Conservation (phyloP, 1,139 yeast species). For the Kurtzmaniella quercitrusa region DNA sequence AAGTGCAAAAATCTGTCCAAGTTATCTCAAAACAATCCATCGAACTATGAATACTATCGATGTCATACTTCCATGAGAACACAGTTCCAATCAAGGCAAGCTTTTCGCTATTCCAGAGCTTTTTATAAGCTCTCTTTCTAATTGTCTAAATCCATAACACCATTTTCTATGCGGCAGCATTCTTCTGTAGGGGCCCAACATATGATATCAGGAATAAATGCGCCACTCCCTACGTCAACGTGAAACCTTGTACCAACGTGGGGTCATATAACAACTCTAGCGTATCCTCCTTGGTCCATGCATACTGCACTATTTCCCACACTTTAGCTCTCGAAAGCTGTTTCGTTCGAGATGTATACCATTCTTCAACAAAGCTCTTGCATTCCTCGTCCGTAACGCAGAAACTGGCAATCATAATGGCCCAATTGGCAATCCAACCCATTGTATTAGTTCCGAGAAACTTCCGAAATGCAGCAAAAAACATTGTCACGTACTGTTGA, state of each 20-base stretch:
- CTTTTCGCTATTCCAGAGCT: too few relatives aligned
- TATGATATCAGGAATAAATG: too few relatives aligned
- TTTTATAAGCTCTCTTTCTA: too few relatives aligned
- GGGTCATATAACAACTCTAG: background rate
- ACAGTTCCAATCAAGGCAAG: too few relatives aligned
- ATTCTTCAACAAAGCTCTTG: background rate
- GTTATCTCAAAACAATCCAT: too few relatives aligned
- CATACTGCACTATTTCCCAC: background rate
- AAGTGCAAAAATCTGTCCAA: too few relatives aligned
- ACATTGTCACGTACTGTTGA: background rate
- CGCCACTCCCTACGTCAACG: background rate
- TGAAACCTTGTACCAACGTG: background rate
- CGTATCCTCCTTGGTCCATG: background rate
- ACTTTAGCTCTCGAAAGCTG: background rate
- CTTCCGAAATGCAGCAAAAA: background rate
- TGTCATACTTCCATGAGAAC: too few relatives aligned
- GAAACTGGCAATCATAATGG: background rate
- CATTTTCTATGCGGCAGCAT: too few relatives aligned
- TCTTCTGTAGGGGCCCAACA: too few relatives aligned
- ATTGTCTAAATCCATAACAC: too few relatives aligned
- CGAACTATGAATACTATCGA: too few relatives aligned
- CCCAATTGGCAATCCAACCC: conserved; percentile 1
- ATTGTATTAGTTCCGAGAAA: background rate
- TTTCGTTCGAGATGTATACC: background rate
- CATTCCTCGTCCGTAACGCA: background rate